Conservation (phyloP, 768 basidiomycete genomes). For the Kwoniella heveanensis region DNA sequence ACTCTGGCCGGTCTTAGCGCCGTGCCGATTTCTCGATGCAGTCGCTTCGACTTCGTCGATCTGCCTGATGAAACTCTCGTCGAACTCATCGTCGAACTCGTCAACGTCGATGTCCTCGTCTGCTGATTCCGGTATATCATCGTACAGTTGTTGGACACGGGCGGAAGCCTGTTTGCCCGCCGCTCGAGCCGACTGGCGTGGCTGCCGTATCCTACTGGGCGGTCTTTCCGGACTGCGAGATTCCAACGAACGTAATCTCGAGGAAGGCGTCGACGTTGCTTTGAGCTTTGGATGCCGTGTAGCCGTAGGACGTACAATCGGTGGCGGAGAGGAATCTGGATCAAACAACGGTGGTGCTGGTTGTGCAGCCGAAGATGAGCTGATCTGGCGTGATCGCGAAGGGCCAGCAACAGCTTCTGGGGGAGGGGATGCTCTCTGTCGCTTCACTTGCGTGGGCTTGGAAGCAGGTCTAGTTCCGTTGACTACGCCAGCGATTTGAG, state of each 20-base stretch:
- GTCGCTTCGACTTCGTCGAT: constrained; percentile 27
- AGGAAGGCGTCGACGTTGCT: not conserved
- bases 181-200: constrained; percentile 6
- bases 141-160: constrained; percentile 6
- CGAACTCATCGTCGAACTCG: constrained; percentile 18
- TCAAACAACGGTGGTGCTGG: constrained; percentile 3
- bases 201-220: not conserved
- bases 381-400: not conserved
- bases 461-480: not conserved
- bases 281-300: not conserved
- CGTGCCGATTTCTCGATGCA: constrained; percentile 10
- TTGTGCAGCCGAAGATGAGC: not conserved
- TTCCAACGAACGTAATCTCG: not conserved
- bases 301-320: constrained; percentile 4
- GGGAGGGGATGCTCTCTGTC: not conserved
- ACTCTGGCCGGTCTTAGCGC: not conserved
- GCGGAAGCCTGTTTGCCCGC: constrained; percentile 14
- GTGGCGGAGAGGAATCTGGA: constrained; percentile 8
- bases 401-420: not conserved
- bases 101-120: not conserved
- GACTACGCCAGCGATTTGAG: not conserved
- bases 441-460: not conserved
- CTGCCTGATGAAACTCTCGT: constrained; percentile 31
- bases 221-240: not conserved
- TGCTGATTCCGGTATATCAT: not conserved